A percentile compares a stretch with the other conserved stretches of the same genome.
phyloP scores from a whole-genome alignment of 441 rosid species.

The Euphorbia schlechtendalii region DNA sequence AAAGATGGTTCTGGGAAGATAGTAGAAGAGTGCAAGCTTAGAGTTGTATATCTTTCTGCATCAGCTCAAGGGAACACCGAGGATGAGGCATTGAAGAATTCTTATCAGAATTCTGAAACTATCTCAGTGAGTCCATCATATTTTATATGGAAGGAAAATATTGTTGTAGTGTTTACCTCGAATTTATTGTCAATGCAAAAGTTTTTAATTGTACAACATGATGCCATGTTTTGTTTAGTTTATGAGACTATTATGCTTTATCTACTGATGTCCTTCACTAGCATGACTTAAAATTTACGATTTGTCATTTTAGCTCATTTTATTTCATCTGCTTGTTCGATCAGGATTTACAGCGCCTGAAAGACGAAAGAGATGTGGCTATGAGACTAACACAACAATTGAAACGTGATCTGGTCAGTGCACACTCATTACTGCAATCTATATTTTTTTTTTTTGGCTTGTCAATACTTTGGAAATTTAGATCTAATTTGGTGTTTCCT shows the following conservation, averaged over 20 bases:
- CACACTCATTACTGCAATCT: no score
- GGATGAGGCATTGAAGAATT: conserved; percentile 41
- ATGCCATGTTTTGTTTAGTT: neutral
- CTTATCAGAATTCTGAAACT: conserved; percentile 45
- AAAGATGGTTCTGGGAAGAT: conserved; percentile 67
- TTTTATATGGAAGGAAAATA: no score
- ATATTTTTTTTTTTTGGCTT: neutral
- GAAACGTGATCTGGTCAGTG: conserved; percentile 77
- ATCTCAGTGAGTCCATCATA: conserved; percentile 52
- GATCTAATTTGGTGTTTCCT: neutral
- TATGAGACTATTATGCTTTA: neutral
- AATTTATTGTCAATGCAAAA: no score
- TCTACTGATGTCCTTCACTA: neutral
- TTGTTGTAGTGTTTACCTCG: no score
- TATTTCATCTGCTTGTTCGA: conserved; percentile 17
- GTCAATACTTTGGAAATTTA: neutral
- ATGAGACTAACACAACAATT: conserved; percentile 61
- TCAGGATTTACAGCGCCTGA: conserved; percentile 62
- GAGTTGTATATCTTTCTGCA: conserved; percentile 58
- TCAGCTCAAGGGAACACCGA: conserved; percentile 51
- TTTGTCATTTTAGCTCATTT: neutral
- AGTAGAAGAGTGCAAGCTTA: conserved; percentile 82
- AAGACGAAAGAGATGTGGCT: conserved; percentile 79
- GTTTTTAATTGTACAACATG: neutral
- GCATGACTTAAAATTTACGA: neutral